phyloP scores from a whole-genome alignment of 2,329 filamentous ascomycete genomes.

The Elsinoe perseae region DNA sequence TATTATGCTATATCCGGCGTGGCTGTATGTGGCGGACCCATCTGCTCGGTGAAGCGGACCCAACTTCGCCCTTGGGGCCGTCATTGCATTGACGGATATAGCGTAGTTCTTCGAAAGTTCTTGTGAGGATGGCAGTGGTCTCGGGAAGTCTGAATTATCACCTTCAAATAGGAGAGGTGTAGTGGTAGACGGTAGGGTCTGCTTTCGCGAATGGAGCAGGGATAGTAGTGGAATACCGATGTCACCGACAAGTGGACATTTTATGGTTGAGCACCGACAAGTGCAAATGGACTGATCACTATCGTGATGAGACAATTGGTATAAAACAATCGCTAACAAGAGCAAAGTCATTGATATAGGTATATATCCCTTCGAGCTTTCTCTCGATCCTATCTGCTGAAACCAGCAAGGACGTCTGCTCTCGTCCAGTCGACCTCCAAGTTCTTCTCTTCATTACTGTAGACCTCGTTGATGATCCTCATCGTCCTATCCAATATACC shows the following conservation, averaged over 20 bases:
- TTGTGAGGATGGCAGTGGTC: too few species aligned
- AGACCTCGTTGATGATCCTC: constrained; percentile 37
- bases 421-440: constrained; percentile 35
- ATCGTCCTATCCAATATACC: constrained; percentile 45
- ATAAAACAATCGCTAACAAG: constrained; percentile 4
- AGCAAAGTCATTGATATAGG: constrained; percentile 8
- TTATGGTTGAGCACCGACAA: background rate
- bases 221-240: too few species aligned
- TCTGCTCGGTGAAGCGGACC: constrained; percentile 59
- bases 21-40: constrained; percentile 70
- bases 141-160: too few species aligned
- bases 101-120: background rate
- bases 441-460: constrained; percentile 35
- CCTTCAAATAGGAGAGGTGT: too few species aligned
- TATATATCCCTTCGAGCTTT: background rate
- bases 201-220: too few species aligned
- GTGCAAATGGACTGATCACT: background rate
- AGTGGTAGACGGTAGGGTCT: too few species aligned
- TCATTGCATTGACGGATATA: constrained; percentile 3
- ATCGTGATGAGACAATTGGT: background rate
- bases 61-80: constrained; percentile 14
- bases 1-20: constrained; percentile 70
- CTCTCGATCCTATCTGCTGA: constrained; percentile 23
- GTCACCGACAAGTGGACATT: too few species aligned
- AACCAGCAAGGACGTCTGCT: constrained; percentile 30